Conservation (phyloP, 257 asterid genomes). For the Solanum pimpinellifolium region DNA sequence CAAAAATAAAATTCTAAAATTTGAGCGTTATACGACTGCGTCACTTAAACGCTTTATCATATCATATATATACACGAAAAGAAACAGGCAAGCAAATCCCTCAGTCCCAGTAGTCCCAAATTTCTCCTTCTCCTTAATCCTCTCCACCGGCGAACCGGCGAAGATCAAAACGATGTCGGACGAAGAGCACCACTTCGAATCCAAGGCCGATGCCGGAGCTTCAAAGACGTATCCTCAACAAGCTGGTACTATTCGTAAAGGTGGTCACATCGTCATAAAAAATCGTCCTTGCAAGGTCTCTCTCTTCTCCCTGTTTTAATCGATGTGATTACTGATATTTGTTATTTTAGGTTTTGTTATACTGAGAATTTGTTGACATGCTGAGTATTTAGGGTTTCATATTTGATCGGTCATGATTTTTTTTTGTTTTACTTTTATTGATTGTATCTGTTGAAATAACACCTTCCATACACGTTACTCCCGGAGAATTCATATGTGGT, state of each 20-base stretch:
- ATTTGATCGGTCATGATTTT: not conserved
- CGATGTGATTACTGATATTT: not conserved
- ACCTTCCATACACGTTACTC: not conserved
- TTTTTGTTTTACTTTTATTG: not conserved
- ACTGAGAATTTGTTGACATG: not conserved
- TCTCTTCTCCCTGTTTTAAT: too few species aligned
- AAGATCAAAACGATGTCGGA: conserved; percentile 20
- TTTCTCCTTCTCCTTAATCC: not conserved
- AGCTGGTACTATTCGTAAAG: conserved; percentile 40
- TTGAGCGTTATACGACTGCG: not conserved
- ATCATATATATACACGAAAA: not conserved
- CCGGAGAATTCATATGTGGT: not conserved
- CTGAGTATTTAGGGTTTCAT: not conserved
- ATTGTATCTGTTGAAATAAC: not conserved
- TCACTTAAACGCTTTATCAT: not conserved
- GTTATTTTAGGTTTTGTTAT: not conserved
- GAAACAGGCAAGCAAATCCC: not conserved
- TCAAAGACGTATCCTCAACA: conserved; percentile 36
- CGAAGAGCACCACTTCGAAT: conserved; percentile 39
- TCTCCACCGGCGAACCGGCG: not conserved
- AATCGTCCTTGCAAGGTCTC: conserved; percentile 41
- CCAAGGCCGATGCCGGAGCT: conserved; percentile 39
- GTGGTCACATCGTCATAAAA: conserved; percentile 28
- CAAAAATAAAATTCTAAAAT: not conserved
- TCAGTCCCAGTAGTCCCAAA: not conserved